Evolutionary conservation across 73 alveolate genomes (phyloP).

Genomic region (Stentor coeruleus): DNA sequence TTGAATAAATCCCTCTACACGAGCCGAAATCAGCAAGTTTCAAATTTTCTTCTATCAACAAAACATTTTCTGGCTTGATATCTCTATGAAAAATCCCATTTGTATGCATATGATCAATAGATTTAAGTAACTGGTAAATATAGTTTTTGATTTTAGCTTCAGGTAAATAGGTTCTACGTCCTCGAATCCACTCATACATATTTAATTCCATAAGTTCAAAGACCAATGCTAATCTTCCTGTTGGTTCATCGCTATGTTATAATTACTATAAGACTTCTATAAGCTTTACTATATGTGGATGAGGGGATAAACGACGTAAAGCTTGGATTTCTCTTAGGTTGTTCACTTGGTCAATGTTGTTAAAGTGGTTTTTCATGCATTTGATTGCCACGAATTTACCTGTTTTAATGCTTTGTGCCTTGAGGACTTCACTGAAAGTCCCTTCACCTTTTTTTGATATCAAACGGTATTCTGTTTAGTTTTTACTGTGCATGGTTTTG

Average conservation of each 20-base stretch:
- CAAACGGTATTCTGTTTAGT: conserved; percentile 23
- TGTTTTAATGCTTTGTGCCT: conserved; percentile 86
- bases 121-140: conserved; percentile 66
- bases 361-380: conserved; percentile 86
- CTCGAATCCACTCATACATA: conserved; percentile 87
- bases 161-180: conserved; percentile 17
- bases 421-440: conserved; percentile 95
- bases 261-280: conserved; percentile 36
- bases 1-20: conserved; percentile 89
- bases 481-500: conserved; percentile 34
- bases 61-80: conserved; percentile 71
- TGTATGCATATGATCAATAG: conserved; percentile 95
- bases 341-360: conserved; percentile 73
- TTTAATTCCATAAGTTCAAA: conserved; percentile 96
- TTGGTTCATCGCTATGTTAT: conserved; percentile 80
- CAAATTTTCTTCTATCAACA: conserved; percentile 46
- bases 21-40: conserved; percentile 93
- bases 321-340: conserved; percentile 54
- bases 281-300: conserved; percentile 94
- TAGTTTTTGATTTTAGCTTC: conserved; percentile 22
- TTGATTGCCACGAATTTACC: conserved; percentile 84
- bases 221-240: conserved; percentile 95
- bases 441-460: conserved; percentile 77
- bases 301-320: conserved; percentile 68
- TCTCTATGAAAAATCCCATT: conserved; percentile 96